These are phyloP conservation scores for Abortiporus biennis DNA, from an alignment of 1,284 basidiomycete genomes.

Conservation along the genomic window DNA sequence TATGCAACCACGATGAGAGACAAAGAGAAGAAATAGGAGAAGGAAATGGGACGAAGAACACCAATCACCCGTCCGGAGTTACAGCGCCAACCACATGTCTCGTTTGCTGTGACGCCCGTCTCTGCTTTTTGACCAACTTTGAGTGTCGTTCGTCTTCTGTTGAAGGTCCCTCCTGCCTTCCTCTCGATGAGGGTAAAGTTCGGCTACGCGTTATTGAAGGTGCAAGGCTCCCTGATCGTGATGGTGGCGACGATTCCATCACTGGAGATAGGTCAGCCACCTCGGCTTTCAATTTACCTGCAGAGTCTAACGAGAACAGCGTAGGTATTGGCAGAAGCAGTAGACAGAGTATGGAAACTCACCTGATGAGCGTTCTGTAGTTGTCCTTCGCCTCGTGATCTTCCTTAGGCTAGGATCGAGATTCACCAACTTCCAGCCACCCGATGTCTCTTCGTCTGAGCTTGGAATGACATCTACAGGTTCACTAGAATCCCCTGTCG, in stretches of 20 bases:
- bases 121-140: slow-evolving; percentile 44
- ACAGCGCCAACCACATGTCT: background rate
- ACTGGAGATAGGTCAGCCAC: slow-evolving; percentile 33
- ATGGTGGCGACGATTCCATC: slow-evolving; percentile 31
- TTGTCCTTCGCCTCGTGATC: slow-evolving; percentile 48
- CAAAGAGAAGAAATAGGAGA: background rate
- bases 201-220: slow-evolving; percentile 47
- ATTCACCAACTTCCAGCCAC: slow-evolving; percentile 36
- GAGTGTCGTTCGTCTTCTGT: slow-evolving; percentile 32
- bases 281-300: slow-evolving; percentile 14
- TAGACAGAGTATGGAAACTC: slow-evolving; percentile 17
- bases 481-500: slow-evolving; percentile 21
- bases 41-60: background rate
- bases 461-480: slow-evolving; percentile 30
- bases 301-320: background rate
- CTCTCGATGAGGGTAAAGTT: slow-evolving; percentile 44
- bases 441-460: slow-evolving; percentile 44
- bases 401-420: slow-evolving; percentile 25
- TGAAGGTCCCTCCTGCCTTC: slow-evolving; percentile 4
- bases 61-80: background rate
- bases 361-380: slow-evolving; percentile 45
- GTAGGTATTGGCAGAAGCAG: background rate
- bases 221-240: slow-evolving; percentile 23
- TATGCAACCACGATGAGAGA: background rate
- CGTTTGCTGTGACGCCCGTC: slow-evolving; percentile 33